Base-by-base conservation (phyloP, 1,139 yeast species). In the Yamadazyma membranifaciens region DNA sequence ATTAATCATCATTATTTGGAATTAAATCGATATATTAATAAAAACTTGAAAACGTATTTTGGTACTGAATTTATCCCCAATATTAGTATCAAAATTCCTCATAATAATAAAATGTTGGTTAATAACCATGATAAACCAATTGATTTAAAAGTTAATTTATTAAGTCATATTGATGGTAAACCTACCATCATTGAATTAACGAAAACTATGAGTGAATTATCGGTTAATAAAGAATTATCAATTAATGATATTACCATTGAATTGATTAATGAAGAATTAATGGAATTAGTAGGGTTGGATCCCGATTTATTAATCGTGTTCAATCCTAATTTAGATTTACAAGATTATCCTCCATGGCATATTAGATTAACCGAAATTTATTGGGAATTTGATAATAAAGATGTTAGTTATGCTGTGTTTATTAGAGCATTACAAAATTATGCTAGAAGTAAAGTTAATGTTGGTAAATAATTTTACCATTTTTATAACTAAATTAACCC, bases 281-380 rank as follows among this genome's bases (percentile, higher is more conserved):
- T 74, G 28, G 87, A 81, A 51, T 69, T 88, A 41, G 94, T 89
- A 22, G 92, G 96, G 3, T 76, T 74, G 10, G 98, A 94, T 59
- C 98, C 98, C 0, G 98, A 94, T 58, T 69, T 92, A 48, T 69
- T 92, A 40, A 71, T 94, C 33, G 67, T 87, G 42, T 92, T 92
- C 62, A 88, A 89, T n/a, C 95, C 97, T 9, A 70, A 71, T 13
- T 70, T 92, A 48, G 95, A 89, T 58, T 73, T 94, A 40, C 95
- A 89, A 60, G 97, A 95, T 26, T 94, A 83, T 60, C 98, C 98
- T 14, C 99, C 99, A 20, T 92, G 98, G 98, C 98, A 92, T 57
- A 80, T 89, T 33, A 75, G 98, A 46, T 75, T 94, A 43, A 78
- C 91, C 9, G 99, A 92, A 57, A 80, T 92, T 53, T 91, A 84